phyloP scores from a whole-genome alignment of 1,139 yeast genomes.

The Ogataea hybrid region DNA sequence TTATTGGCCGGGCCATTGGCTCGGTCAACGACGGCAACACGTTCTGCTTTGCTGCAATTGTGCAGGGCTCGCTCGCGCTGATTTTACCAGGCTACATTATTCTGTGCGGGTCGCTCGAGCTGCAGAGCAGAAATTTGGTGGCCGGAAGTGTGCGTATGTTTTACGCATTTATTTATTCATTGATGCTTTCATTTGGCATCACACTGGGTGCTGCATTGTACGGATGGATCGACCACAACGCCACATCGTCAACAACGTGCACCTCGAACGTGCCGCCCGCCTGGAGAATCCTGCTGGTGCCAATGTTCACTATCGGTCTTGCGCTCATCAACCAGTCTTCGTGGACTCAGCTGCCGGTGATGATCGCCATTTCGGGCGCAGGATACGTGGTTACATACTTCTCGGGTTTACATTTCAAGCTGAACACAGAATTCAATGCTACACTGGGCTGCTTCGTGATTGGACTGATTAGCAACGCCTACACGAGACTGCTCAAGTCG shows the following conservation, averaged over 20 bases:
- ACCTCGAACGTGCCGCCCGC: slow-evolving; percentile 50
- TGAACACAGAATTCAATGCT: slow-evolving; percentile 81
- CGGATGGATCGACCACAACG: slow-evolving; percentile 87
- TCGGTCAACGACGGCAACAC: slow-evolving; percentile 60
- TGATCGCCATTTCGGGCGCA: slow-evolving; percentile 69
- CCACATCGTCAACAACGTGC: slow-evolving; percentile 70
- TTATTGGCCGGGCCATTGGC: slow-evolving; percentile 85
- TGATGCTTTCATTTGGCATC: slow-evolving; percentile 89
- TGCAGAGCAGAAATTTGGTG: slow-evolving; percentile 84
- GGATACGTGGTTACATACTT: slow-evolving; percentile 88
- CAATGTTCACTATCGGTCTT: slow-evolving; percentile 67
- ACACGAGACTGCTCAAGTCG: slow-evolving; percentile 73
- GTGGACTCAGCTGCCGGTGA: slow-evolving; percentile 73
- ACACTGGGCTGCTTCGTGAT: slow-evolving; percentile 89
- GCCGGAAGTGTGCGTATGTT: slow-evolving; percentile 97
- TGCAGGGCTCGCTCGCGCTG: slow-evolving; percentile 86
- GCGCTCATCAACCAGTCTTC: slow-evolving; percentile 87
- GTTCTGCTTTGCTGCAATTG: slow-evolving; percentile 86
- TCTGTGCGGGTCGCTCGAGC: slow-evolving; percentile 83
- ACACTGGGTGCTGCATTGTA: slow-evolving; percentile 89
- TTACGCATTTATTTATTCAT: slow-evolving; percentile 88
- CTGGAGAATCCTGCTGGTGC: slow-evolving; percentile 78
- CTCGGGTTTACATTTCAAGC: slow-evolving; percentile 67
- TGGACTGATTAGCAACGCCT: slow-evolving; percentile 85
- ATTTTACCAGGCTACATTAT: slow-evolving; percentile 93